Conservation (phyloP, 441 rosid genomes). For the Sinapis alba region DNA sequence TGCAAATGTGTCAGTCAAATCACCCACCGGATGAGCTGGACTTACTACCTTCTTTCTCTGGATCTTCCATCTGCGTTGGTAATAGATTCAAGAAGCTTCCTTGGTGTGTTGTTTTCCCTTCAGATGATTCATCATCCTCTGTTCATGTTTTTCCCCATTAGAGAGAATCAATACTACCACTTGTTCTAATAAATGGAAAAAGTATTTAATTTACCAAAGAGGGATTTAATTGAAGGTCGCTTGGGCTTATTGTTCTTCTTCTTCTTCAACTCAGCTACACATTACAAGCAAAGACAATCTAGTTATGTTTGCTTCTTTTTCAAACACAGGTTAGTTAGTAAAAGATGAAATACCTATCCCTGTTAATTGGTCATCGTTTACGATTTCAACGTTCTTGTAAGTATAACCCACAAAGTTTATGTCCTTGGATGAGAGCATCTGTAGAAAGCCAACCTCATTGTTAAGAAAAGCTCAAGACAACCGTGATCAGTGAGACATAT, state of each 20-base stretch:
- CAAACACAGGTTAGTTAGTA: background rate
- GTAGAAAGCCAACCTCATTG: conserved; percentile 1
- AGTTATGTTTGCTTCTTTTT: conserved; percentile 5
- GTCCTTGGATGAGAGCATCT: conserved; percentile 98
- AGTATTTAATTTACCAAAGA: conserved; percentile 62
- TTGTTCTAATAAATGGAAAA: background rate
- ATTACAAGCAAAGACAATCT: conserved; percentile 16
- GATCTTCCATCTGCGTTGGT: conserved; percentile 65
- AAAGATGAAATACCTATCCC: conserved; percentile 71
- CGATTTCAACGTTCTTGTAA: conserved; percentile 90
- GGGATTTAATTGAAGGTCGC: conserved; percentile 96
- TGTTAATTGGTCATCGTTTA: conserved; percentile 79
- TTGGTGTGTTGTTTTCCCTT: conserved; percentile 34
- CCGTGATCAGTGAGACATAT: too few species aligned
- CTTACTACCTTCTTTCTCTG: conserved; percentile 50
- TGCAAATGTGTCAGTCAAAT: conserved; percentile 24
- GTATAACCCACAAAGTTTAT: conserved; percentile 95
- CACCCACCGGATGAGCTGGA: conserved; percentile 32
- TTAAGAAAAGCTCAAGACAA: background rate
- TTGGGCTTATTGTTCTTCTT: conserved; percentile 68
- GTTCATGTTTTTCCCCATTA: conserved; percentile 29
- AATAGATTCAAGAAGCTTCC: conserved; percentile 84
- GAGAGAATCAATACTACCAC: background rate
- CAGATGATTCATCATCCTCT: conserved; percentile 74
- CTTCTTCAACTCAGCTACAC: conserved; percentile 85